Percentiles rank a stretch among this genome's conserved stretches.
These are phyloP conservation scores for Delphinella strobiligena DNA, from an alignment of 2,329 filamentous ascomycete species.

Conservation along the genomic window DNA sequence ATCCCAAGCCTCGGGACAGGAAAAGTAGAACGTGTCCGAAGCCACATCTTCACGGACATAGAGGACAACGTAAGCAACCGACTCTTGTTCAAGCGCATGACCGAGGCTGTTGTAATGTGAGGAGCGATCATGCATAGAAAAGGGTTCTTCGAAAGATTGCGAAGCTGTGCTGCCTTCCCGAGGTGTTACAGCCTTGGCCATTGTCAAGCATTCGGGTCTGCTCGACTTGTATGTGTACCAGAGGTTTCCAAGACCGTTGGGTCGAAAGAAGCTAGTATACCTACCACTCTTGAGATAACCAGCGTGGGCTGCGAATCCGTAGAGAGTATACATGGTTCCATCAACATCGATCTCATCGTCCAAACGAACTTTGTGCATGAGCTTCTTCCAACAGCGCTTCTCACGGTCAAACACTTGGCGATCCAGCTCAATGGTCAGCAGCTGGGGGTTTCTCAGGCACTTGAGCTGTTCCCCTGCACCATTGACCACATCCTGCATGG, in stretches of 20 bases:
- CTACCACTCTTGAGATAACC: constrained; percentile 45
- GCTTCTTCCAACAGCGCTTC: constrained; percentile 44
- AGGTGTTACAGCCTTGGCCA: constrained; percentile 34
- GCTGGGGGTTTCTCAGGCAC: background rate
- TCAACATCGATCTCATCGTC: constrained; percentile 42
- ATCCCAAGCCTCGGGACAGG: constrained; percentile 26
- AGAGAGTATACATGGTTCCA: constrained; percentile 41
- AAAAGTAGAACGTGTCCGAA: constrained; percentile 22
- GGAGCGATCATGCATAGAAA: background rate
- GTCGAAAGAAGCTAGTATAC: constrained; percentile 49
- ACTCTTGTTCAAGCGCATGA: constrained; percentile 19
- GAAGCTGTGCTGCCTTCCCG: background rate
- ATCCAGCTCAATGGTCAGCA: constrained; percentile 38
- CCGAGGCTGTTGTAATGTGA: background rate
- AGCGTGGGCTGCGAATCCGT: constrained; percentile 48
- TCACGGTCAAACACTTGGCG: constrained; percentile 44
- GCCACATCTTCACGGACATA: constrained; percentile 42
- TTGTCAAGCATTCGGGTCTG: constrained; percentile 37
- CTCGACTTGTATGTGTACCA: constrained; percentile 46
- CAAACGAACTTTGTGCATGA: constrained; percentile 43
- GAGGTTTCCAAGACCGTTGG: constrained; percentile 40
- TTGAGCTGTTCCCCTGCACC: background rate
- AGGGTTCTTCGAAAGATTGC: constrained; percentile 5
- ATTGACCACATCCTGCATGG: constrained; percentile 30
- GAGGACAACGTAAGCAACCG: constrained; percentile 43